Evolutionary conservation across 2,329 filamentous ascomycete species (phyloP).

Genomic region (Penicillium digitatum): DNA sequence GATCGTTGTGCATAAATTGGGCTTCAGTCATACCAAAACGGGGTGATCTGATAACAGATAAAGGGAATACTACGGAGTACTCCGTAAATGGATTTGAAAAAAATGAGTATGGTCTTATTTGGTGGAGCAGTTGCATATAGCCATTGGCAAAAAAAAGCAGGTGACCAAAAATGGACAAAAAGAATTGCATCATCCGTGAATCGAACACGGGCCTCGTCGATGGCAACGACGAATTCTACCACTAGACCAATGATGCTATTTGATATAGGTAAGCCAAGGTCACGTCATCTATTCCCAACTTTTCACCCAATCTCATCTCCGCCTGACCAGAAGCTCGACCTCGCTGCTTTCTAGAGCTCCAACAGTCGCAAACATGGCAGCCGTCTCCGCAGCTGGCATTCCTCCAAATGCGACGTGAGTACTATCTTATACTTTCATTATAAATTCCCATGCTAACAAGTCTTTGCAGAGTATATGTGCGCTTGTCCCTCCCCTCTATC

Average conservation of each 20-base stretch:
- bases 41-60: neutral
- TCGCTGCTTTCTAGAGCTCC: constrained; percentile 19
- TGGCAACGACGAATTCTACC: constrained; percentile 47
- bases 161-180: constrained; percentile 11
- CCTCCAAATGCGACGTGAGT: constrained; percentile 43
- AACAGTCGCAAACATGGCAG: constrained; percentile 37
- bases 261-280: neutral
- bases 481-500: constrained; percentile 17
- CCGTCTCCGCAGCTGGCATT: constrained; percentile 27
- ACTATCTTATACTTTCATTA: neutral
- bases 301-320: neutral
- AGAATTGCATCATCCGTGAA: constrained; percentile 44
- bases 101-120: no score
- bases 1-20: neutral
- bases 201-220: constrained; percentile 48
- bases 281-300: no score
- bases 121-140: neutral
- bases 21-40: neutral
- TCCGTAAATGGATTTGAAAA: no score
- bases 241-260: constrained; percentile 44
- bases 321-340: constrained; percentile 16
- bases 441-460: constrained; percentile 14
- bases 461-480: constrained; percentile 41
- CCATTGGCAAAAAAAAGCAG: neutral
- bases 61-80: no score